Conservation (phyloP, 441 rosid genomes). For the Dalechampia spathulata region DNA sequence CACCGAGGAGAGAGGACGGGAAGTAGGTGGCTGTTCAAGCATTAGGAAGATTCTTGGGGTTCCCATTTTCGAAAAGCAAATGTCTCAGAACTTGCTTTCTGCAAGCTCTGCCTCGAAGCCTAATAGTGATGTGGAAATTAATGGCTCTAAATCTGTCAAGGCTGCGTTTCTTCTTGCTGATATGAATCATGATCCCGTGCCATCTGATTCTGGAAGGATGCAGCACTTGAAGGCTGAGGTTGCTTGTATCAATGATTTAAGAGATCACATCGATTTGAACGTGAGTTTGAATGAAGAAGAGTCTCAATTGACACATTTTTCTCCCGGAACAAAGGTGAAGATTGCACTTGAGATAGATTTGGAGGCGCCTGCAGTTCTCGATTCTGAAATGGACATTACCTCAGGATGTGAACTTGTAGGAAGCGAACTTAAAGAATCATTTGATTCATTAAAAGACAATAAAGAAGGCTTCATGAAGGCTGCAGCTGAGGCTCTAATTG, state of each 20-base stretch:
- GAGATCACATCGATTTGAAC: conserved; percentile 44
- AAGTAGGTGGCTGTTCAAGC: conserved; percentile 20
- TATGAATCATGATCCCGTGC: conserved; percentile 22
- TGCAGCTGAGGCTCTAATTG: conserved; percentile 73
- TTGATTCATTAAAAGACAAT: conserved; percentile 7
- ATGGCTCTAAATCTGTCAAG: conserved; percentile 10
- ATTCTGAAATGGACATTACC: conserved; percentile 13
- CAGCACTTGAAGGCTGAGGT: conserved; percentile 8
- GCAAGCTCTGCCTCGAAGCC: conserved; percentile 9
- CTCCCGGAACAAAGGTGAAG: conserved; percentile 20
- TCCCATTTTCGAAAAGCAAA: conserved; percentile 20
- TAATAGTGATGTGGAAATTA: conserved; percentile 10
- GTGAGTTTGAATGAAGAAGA: conserved; percentile 31
- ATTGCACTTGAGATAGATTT: conserved; percentile 35
- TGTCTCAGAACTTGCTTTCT: conserved; percentile 20
- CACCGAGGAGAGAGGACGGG: conserved; percentile 18
- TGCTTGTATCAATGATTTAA: conserved; percentile 1
- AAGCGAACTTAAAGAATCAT: conserved; percentile 13
- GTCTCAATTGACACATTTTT: conserved; percentile 14
- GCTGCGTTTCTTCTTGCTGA: conserved; percentile 21
- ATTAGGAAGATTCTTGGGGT: conserved; percentile 23
- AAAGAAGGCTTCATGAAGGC: conserved; percentile 22
- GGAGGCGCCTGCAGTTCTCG: conserved; percentile 36
- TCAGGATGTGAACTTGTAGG: conserved; percentile 8
- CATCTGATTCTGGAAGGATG: conserved; percentile 18